phyloP scores from a whole-genome alignment of 2,329 filamentous ascomycete genomes.

The Fusarium marasasianum region DNA sequence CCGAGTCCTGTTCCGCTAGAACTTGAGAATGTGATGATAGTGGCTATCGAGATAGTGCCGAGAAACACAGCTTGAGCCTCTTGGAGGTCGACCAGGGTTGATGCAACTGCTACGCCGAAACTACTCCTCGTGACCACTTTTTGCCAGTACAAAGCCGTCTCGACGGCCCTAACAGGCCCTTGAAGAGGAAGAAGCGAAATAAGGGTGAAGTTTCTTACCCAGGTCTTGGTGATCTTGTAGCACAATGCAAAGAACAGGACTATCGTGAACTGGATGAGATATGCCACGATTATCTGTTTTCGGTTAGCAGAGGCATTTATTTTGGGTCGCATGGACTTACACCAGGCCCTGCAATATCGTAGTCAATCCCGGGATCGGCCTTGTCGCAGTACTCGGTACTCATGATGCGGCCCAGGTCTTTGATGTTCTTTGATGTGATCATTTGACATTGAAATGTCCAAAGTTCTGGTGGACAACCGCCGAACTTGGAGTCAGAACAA shows the following conservation, averaged over 20 bases:
- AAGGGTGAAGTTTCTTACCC: not conserved
- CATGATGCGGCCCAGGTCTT: not conserved
- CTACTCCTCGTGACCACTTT: rapidly evolving
- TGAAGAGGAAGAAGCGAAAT: not conserved
- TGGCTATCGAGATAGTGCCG: not conserved
- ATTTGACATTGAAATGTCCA: not conserved
- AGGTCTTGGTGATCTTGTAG: not conserved
- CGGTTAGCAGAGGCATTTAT: rapidly evolving
- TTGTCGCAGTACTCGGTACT: not conserved
- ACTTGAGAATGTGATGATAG: not conserved
- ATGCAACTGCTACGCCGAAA: not conserved
- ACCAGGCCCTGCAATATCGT: conserved; percentile 21
- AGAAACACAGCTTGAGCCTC: conserved; percentile 10
- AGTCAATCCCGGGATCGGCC: not conserved
- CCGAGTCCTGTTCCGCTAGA: not conserved
- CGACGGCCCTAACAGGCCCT: rapidly evolving
- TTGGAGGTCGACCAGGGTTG: not conserved
- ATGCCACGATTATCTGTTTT: not conserved
- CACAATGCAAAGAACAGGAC: not conserved
- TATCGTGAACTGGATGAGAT: not conserved
- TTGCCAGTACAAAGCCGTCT: rapidly evolving
- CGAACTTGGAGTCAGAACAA: not conserved
- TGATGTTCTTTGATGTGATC: not conserved
- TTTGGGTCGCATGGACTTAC: not conserved
- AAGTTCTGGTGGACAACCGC: not conserved